A percentile compares a stretch with the other conserved stretches of the same genome.
phyloP scores from a whole-genome alignment of 108 stramenopile genomes.

The Hondaea fermentalgiana region DNA sequence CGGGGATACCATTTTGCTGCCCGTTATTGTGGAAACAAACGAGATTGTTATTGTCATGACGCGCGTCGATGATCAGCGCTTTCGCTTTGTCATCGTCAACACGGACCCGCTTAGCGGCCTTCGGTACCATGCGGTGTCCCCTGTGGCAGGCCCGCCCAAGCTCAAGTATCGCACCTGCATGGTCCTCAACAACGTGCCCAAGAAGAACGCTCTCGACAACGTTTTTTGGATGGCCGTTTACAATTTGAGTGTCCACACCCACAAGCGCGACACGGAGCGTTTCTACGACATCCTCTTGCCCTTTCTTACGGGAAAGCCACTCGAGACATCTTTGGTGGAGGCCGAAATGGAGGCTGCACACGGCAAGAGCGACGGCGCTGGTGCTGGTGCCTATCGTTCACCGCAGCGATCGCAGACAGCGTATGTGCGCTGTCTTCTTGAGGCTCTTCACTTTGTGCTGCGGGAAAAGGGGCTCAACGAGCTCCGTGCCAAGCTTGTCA shows the following conservation, averaged over 20 bases:
- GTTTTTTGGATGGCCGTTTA: conserved; percentile 32
- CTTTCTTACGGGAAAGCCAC: conserved; percentile 29
- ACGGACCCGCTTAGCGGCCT: conserved; percentile 22
- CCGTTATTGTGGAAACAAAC: background rate
- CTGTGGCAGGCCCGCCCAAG: background rate
- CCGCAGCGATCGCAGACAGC: conserved; percentile 28
- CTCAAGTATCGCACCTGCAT: conserved; percentile 23
- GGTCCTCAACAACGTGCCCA: conserved; percentile 25
- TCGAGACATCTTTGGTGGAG: conserved; percentile 28
- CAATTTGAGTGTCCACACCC: conserved; percentile 19
- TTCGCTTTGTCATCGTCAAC: conserved; percentile 21
- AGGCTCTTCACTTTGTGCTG: conserved; percentile 19
- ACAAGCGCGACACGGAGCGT: conserved; percentile 19
- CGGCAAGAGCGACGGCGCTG: background rate
- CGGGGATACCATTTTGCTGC: conserved; percentile 19
- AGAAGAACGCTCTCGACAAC: conserved; percentile 33
- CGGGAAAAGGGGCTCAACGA: background rate
- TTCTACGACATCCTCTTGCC: conserved; percentile 31
- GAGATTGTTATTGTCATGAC: conserved; percentile 18
- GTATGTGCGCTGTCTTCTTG: conserved; percentile 24
- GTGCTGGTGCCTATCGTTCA: background rate
- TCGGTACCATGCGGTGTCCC: conserved; percentile 20
- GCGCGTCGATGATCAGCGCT: conserved; percentile 14
- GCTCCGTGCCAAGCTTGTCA: conserved; percentile 8
- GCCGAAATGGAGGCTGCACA: conserved; percentile 5